Evolutionary conservation across 106 monocot genomes (phyloP), one percentile per base, ranked within the genome.

Genomic region (Phalaenopsis equestris): DNA sequence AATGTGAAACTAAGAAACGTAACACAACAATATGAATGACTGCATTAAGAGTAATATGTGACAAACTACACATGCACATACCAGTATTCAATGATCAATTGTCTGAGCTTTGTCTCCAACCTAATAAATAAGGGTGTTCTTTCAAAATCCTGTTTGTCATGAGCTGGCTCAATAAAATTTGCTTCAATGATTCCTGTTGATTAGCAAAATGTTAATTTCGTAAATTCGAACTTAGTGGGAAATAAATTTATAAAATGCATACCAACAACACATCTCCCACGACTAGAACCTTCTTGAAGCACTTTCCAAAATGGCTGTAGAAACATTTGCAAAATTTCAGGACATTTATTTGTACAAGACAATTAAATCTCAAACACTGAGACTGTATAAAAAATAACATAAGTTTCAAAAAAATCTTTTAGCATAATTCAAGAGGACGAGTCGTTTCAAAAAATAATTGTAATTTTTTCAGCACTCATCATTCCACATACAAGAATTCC

Each of bases 141-240:
- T 79, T 96, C 96, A 88, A 96, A 96, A 77, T 96, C 96, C 79
- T 96, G 93, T 76, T 95, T 95, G 86, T 95, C 95, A 86, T 95
- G 95, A 79, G 95, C 93, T 43, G 95, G 93, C 74, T 93, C 96
- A 19, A 96, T 93, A 84, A 96, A 96, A 84, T 96, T 93, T 56
- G 96, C 93, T 82, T 96, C 96, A 65, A 93, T 86, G 77, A 91
- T 76, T 77, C 96, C 92, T 92, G 80, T 48, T 84, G 74, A 24
- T 67, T 42, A 23, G 65, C 58, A 23, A 18, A 30, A 15, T 18
- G 8, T 48, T 42, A 55, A 79, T 49, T n/a, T 3, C 78, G 61
- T 45, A 79, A n/a, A 21, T 72, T 81, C n/a, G 77, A 19, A 67
- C 8, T 38, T 43, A 41, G 5, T 39, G 65, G 52, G 46, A 68